Percentiles rank a stretch among this genome's conserved stretches.
Conservation (phyloP, 2,329 filamentous ascomycete genomes). For the Phialophora tarda region DNA sequence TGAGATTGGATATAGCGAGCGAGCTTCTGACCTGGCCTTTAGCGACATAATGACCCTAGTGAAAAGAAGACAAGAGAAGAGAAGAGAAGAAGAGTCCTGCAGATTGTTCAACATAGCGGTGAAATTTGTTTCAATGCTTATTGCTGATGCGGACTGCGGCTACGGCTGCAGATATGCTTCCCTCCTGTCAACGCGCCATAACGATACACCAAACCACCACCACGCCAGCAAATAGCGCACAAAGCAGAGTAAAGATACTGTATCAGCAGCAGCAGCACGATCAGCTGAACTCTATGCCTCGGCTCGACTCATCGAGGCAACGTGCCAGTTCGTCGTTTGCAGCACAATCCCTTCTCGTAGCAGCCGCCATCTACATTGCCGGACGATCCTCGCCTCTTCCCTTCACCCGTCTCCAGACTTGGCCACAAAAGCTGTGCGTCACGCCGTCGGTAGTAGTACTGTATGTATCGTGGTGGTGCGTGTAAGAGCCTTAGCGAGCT, state of each 20-base stretch:
- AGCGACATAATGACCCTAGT: slow-evolving; percentile 6
- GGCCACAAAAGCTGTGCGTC: too few species aligned
- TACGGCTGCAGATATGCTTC: neutral
- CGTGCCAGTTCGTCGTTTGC: neutral
- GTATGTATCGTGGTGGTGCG: too few species aligned
- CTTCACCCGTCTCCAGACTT: too few species aligned
- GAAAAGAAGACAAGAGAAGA: neutral
- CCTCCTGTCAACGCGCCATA: neutral
- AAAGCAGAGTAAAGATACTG: neutral
- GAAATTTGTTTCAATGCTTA: neutral
- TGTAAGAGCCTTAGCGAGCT: too few species aligned
- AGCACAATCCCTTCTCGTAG: neutral
- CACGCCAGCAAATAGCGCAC: neutral
- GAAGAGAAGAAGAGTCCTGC: neutral
- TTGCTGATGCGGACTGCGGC: neutral
- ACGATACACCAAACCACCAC: neutral
- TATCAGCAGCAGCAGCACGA: neutral
- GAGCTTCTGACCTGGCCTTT: neutral
- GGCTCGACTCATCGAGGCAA: neutral
- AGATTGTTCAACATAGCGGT: neutral
- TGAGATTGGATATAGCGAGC: slow-evolving; percentile 12
- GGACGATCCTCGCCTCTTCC: neutral
- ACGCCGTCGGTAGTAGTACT: too few species aligned
- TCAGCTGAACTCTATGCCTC: neutral
- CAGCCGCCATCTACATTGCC: neutral